These are phyloP conservation scores for Xylaria hypoxylon DNA, from an alignment of 2,329 filamentous ascomycete genomes.

Conservation along the genomic window DNA sequence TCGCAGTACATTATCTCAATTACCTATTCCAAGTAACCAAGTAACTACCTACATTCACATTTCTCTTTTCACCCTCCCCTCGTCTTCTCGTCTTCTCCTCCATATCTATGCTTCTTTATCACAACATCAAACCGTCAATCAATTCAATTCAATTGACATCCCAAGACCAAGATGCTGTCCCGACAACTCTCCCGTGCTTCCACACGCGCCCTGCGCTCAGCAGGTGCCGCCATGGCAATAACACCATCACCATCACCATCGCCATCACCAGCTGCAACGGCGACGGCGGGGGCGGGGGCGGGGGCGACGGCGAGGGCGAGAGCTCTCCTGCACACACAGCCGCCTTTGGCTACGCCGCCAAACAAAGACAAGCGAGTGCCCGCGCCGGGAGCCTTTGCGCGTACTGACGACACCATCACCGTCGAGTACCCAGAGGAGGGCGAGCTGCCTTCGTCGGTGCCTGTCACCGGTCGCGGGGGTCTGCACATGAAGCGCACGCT, in stretches of 20 bases:
- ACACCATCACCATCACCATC: too few relatives aligned
- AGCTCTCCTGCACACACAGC: conserved; percentile 48
- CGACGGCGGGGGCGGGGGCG: conserved; percentile 20
- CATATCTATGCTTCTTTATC: not conserved
- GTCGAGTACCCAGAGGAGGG: conserved; percentile 82
- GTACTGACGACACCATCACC: conserved; percentile 81
- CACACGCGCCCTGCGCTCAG: conserved; percentile 41
- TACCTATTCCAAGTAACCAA: too few relatives aligned
- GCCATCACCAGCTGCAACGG: conserved; percentile 33
- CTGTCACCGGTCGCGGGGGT: conserved; percentile 80
- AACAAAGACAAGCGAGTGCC: conserved; percentile 48
- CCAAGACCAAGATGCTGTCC: conserved; percentile 42
- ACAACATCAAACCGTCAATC: conserved; percentile 9
- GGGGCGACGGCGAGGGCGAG: conserved; percentile 30
- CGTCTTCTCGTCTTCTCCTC: too few relatives aligned
- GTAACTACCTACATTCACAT: too few relatives aligned
- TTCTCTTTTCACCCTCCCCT: too few relatives aligned
- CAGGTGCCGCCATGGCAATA: conserved; percentile 38
- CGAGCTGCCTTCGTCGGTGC: conserved; percentile 76
- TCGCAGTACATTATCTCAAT: too few relatives aligned
- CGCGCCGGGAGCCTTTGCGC: conserved; percentile 74
- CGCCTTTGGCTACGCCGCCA: conserved; percentile 42
- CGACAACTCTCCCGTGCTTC: conserved; percentile 42
- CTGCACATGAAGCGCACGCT: conserved; percentile 87
- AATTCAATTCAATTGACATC: conserved; percentile 9